A percentile compares a stretch with the other conserved stretches of the same genome.
phyloP scores from a whole-genome alignment of 768 basidiomycete species.

The Chiua virens region DNA sequence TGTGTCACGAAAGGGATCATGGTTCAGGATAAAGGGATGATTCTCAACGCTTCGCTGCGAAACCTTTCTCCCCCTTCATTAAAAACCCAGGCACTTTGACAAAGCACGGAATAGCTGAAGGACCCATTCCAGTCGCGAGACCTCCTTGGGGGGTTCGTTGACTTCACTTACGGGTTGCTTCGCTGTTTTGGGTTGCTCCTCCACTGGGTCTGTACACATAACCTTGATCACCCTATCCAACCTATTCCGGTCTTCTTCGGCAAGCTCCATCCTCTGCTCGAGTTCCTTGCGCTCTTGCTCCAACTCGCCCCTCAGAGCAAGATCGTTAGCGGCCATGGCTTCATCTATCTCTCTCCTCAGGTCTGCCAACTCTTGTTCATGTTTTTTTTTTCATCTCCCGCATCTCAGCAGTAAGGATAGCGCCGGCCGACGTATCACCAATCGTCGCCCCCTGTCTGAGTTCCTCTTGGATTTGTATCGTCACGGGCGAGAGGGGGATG shows the following conservation, averaged over 20 bases:
- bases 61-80: no score
- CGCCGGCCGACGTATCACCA: conserved; percentile 45
- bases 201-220: no score
- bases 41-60: no score
- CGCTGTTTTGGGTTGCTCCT: no score
- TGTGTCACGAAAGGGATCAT: no score
- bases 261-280: not conserved
- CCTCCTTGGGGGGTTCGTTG: no score
- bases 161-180: no score
- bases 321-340: conserved; percentile 25
- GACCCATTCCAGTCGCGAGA: no score
- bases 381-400: conserved; percentile 41
- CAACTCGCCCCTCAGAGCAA: not conserved
- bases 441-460: conserved; percentile 42
- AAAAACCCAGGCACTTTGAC: no score
- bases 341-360: conserved; percentile 42
- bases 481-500: conserved; percentile 33
- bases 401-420: conserved; percentile 41
- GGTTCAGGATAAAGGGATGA: no score
- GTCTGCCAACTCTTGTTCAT: conserved; percentile 37
- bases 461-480: conserved; percentile 48
- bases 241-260: not conserved
- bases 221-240: not conserved
- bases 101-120: no score
- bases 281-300: not conserved